These are phyloP conservation scores for Pseudevernia furfuracea DNA, from an alignment of 495 filamentous ascomycete species.

Conservation along the genomic window DNA sequence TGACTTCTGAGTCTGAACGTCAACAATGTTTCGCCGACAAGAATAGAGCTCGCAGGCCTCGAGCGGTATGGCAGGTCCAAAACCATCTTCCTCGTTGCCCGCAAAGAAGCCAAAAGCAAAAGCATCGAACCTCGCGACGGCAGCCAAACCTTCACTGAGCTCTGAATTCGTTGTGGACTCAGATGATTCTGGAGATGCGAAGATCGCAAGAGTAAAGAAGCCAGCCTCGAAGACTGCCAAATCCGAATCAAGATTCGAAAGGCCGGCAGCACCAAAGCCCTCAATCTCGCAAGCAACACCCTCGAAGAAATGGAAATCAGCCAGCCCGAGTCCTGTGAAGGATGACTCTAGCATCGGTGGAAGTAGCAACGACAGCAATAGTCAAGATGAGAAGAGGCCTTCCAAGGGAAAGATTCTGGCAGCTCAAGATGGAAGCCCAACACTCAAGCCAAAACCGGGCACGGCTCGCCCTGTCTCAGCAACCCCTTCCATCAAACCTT, in stretches of 20 bases:
- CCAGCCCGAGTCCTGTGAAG: not conserved
- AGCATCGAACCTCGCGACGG: not conserved
- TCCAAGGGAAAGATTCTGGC: not conserved
- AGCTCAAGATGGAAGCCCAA: constrained; percentile 8
- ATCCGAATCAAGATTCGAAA: not conserved
- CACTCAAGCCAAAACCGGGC: not conserved
- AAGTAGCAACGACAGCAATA: constrained; percentile 1
- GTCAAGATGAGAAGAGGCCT: not conserved
- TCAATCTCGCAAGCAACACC: not conserved
- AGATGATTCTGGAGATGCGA: constrained; percentile 3
- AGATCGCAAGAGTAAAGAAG: not conserved
- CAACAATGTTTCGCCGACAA: not conserved
- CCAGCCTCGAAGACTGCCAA: not conserved
- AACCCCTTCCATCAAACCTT: constrained; percentile 1
- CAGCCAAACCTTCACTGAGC: constrained; percentile 1
- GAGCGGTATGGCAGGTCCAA: constrained; percentile 3
- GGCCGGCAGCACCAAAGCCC: not conserved
- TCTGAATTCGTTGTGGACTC: constrained; percentile 15
- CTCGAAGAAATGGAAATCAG: constrained; percentile 6
- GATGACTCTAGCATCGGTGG: not conserved
- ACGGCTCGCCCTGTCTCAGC: not conserved
- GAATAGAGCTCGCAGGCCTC: not conserved
- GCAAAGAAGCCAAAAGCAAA: not conserved
- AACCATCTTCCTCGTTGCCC: not conserved
- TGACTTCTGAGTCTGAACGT: not conserved